Evolutionary conservation across 2,329 filamentous ascomycete species (phyloP).

Genomic region (Exophiala oligosperma): DNA sequence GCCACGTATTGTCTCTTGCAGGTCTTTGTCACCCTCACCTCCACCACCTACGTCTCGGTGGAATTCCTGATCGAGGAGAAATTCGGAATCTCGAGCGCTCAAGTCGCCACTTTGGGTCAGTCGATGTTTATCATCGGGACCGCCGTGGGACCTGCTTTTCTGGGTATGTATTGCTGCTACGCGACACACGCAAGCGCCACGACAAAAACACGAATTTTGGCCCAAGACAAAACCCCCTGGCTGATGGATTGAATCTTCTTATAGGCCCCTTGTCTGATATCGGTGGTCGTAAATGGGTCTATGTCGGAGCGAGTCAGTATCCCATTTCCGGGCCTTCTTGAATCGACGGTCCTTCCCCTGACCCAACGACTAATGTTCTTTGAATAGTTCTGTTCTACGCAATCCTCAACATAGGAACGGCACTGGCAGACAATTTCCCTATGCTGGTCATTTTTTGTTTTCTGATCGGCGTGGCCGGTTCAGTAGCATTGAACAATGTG

Average conservation of each 20-base stretch:
- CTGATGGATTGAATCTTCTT: neutral
- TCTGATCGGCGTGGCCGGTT: slow-evolving; percentile 37
- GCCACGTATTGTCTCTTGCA: slow-evolving; percentile 37
- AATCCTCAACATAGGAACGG: slow-evolving; percentile 39
- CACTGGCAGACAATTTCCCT: slow-evolving; percentile 37
- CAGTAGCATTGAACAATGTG: slow-evolving; percentile 40
- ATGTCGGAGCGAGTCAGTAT: slow-evolving; percentile 36
- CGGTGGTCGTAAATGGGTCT: slow-evolving; percentile 47
- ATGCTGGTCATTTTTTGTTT: slow-evolving; percentile 43
- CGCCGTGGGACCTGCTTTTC: slow-evolving; percentile 43
- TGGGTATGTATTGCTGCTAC: slow-evolving; percentile 26
- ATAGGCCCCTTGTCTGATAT: slow-evolving; percentile 43
- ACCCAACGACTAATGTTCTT: neutral
- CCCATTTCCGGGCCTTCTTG: neutral
- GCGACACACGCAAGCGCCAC: too few species aligned
- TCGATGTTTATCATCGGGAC: slow-evolving; percentile 46
- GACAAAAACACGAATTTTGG: neutral
- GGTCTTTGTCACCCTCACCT: slow-evolving; percentile 41
- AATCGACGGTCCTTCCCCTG: neutral
- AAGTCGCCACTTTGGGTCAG: slow-evolving; percentile 43
- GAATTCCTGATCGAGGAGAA: slow-evolving; percentile 41
- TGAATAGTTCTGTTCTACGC: slow-evolving; percentile 33
- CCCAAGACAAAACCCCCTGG: neutral
- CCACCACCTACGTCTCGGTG: slow-evolving; percentile 42
- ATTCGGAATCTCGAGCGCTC: slow-evolving; percentile 36